Evolutionary conservation across 2,329 filamentous ascomycete species (phyloP).

Genomic region (Exophiala sp.): DNA sequence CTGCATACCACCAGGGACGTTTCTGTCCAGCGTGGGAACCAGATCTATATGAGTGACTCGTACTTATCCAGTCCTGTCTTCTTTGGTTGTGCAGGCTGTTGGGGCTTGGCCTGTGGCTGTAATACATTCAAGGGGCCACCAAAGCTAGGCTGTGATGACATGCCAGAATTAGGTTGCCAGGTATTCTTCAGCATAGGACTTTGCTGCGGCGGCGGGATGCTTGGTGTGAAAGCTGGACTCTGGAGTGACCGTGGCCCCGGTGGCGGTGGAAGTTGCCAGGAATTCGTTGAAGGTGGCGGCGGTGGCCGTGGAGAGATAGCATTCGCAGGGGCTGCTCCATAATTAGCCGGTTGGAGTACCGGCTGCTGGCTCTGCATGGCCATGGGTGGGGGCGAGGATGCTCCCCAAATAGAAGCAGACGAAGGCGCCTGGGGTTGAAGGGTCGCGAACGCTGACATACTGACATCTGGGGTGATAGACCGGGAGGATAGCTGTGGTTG

Average conservation of each 20-base stretch:
- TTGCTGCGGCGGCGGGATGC: slow-evolving; percentile 35
- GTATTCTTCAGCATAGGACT: slow-evolving; percentile 20
- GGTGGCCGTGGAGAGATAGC: slow-evolving; percentile 15
- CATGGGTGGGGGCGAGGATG: slow-evolving; percentile 12
- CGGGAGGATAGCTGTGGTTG: slow-evolving; percentile 34
- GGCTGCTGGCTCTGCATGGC: slow-evolving; percentile 14
- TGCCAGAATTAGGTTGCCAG: slow-evolving; percentile 12
- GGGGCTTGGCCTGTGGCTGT: slow-evolving; percentile 28
- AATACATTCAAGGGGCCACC: slow-evolving; percentile 23
- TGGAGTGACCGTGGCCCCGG: slow-evolving; percentile 5
- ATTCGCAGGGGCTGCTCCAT: slow-evolving; percentile 8
- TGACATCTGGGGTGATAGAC: slow-evolving; percentile 53
- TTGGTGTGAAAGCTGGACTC: slow-evolving; percentile 3
- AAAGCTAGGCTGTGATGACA: slow-evolving; percentile 21
- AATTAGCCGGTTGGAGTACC: slow-evolving; percentile 16
- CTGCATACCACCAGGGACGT: too few relatives aligned
- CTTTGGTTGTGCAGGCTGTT: slow-evolving; percentile 30
- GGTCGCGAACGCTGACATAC: slow-evolving; percentile 46
- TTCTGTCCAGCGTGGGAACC: neutral
- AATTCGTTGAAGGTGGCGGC: slow-evolving; percentile 10
- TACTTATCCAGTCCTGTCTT: slow-evolving; percentile 53
- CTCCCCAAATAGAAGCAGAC: slow-evolving; percentile 31
- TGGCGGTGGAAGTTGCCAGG: slow-evolving; percentile 23
- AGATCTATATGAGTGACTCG: slow-evolving; percentile 52
- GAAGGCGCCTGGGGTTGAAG: slow-evolving; percentile 40